These are phyloP conservation scores for Ordospora pajunii DNA, from an alignment of 371 early-diverging fungal genomes.

Conservation along the genomic window DNA sequence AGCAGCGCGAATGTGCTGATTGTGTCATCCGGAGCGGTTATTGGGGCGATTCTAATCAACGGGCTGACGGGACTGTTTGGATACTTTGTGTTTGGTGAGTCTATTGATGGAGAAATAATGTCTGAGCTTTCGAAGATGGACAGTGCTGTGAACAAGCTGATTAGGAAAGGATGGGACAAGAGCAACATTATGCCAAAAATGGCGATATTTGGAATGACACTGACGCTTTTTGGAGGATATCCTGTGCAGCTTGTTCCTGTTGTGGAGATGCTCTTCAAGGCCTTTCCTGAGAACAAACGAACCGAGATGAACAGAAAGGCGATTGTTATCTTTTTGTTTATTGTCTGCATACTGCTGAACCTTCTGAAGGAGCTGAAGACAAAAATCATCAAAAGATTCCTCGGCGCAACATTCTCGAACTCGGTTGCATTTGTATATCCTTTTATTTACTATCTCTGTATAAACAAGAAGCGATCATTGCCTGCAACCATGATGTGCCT, in stretches of 20 bases:
- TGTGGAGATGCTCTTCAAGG: conserved; percentile 6
- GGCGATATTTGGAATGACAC: conserved; percentile 15
- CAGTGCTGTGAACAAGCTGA: neutral
- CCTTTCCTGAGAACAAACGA: neutral
- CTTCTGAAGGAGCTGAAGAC: conserved; percentile 17
- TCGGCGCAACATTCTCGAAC: conserved; percentile 21
- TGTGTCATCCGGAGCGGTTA: conserved; percentile 21
- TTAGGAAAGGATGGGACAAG: conserved; percentile 8
- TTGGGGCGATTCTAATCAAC: conserved; percentile 36
- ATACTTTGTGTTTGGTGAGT: conserved; percentile 23
- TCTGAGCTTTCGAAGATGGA: neutral
- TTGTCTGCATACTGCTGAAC: neutral
- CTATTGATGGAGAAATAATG: neutral
- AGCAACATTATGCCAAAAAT: conserved; percentile 16
- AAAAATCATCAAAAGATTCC: conserved; percentile 21
- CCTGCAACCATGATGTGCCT: neutral
- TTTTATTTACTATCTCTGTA: conserved; percentile 3
- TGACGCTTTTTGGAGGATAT: conserved; percentile 10
- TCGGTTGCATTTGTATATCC: conserved; percentile 28
- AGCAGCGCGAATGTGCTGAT: conserved; percentile 34
- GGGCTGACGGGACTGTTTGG: conserved; percentile 47
- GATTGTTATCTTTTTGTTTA: neutral
- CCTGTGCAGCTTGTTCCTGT: conserved; percentile 19
- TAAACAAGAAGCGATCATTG: neutral
- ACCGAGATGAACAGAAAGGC: neutral